A percentile compares a stretch with the other conserved stretches of the same genome.
Evolutionary conservation across 1,139 yeast species (phyloP).

Genomic region (Debaryomyces nepalensis): DNA sequence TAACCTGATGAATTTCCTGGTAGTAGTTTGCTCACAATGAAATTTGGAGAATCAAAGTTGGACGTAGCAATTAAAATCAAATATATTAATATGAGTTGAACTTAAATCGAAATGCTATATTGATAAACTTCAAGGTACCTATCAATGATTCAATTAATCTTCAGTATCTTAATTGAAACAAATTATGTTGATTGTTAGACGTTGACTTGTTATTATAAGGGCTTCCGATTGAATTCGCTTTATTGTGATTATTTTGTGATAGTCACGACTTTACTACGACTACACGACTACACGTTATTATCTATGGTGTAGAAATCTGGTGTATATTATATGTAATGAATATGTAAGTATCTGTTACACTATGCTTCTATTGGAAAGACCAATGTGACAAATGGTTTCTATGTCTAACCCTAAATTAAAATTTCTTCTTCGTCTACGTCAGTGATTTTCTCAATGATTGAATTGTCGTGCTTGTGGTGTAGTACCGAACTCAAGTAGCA

Average conservation of each 20-base stretch:
- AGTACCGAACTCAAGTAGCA: slow-evolving; percentile 62
- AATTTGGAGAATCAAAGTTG: slow-evolving; percentile 8
- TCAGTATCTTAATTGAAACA: slow-evolving; percentile 4
- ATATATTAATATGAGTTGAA: slow-evolving; percentile 3
- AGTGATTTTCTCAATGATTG: slow-evolving; percentile 3
- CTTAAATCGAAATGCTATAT: neutral
- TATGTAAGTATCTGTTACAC: no score
- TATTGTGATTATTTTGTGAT: slow-evolving; percentile 11
- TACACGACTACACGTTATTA: slow-evolving; percentile 10
- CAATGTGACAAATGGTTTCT: no score
- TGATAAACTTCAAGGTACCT: slow-evolving; percentile 5
- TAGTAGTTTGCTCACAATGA: neutral
- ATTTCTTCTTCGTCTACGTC: slow-evolving; percentile 16
- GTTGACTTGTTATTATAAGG: slow-evolving; percentile 11
- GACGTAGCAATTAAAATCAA: slow-evolving; percentile 9
- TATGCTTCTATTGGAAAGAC: no score
- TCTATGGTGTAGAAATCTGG: neutral
- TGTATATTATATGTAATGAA: neutral
- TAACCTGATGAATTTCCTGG: slow-evolving; percentile 2
- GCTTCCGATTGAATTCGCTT: slow-evolving; percentile 6
- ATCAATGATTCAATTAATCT: slow-evolving; percentile 4
- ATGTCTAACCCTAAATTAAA: slow-evolving; percentile 13
- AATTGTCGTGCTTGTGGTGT: slow-evolving; percentile 16
- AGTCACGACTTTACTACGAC: slow-evolving; percentile 10
- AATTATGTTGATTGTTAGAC: slow-evolving; percentile 1